Conservation (phyloP, 2,329 filamentous ascomycete genomes). For the Clarireedia paspali region DNA sequence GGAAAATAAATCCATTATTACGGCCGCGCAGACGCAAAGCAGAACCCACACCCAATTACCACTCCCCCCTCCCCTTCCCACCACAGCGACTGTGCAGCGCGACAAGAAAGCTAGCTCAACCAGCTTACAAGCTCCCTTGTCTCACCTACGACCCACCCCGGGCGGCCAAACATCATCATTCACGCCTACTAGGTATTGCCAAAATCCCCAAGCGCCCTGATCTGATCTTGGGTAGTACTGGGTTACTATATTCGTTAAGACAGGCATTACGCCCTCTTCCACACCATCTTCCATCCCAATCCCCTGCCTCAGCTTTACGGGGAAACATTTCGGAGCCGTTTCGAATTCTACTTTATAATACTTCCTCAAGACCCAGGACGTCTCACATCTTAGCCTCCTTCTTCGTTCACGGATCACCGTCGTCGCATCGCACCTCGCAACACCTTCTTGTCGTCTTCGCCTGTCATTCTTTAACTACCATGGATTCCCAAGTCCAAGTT, state of each 20-base stretch:
- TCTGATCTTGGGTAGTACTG: slow-evolving; percentile 5
- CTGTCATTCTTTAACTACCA: slow-evolving; percentile 20
- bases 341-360: slow-evolving; percentile 26
- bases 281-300: slow-evolving; percentile 13
- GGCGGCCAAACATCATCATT: slow-evolving; percentile 8
- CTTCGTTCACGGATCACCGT: slow-evolving; percentile 18
- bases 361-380: slow-evolving; percentile 14
- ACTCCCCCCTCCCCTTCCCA: background rate
- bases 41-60: background rate
- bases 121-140: background rate
- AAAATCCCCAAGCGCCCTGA: slow-evolving; percentile 9
- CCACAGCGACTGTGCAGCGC: too few species aligned
- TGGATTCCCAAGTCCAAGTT: slow-evolving; percentile 5
- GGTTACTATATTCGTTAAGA: slow-evolving; percentile 10
- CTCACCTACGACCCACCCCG: slow-evolving; percentile 2
- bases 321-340: slow-evolving; percentile 10
- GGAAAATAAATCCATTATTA: background rate
- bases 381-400: slow-evolving; percentile 11
- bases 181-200: background rate
- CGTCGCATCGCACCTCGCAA: slow-evolving; percentile 24
- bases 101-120: too few species aligned
- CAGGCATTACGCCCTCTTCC: slow-evolving; percentile 16
- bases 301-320: slow-evolving; percentile 12
- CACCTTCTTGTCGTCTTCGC: slow-evolving; percentile 17
- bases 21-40: background rate